phyloP scores from a whole-genome alignment of 2,329 filamentous ascomycete genomes.

The Aspergillus uvarum region DNA sequence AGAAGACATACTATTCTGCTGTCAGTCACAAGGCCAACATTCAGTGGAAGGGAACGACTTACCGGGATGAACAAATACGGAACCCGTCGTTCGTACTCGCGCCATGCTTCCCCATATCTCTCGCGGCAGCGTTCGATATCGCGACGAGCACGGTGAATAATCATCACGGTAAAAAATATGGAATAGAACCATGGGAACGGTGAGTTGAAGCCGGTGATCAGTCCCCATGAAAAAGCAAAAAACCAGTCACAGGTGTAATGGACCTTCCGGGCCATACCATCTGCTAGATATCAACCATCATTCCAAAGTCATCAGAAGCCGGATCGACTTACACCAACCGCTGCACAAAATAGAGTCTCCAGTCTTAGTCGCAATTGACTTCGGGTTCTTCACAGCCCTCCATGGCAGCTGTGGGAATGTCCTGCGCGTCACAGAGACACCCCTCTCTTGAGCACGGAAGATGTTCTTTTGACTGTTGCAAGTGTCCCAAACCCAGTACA shows the following conservation, averaged over 20 bases:
- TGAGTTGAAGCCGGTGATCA: constrained; percentile 75
- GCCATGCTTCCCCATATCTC: constrained; percentile 80
- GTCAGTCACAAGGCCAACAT: constrained; percentile 3
- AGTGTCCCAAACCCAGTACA: constrained; percentile 91
- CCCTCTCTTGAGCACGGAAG: constrained; percentile 76
- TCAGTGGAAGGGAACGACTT: constrained; percentile 23
- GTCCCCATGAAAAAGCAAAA: constrained; percentile 73
- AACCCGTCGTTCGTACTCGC: constrained; percentile 73
- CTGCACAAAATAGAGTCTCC: constrained; percentile 77
- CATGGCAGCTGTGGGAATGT: constrained; percentile 87
- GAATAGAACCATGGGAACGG: constrained; percentile 89
- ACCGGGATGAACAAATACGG: constrained; percentile 82
- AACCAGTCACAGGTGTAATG: constrained; percentile 79
- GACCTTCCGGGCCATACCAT: constrained; percentile 71
- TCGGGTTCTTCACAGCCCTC: constrained; percentile 76
- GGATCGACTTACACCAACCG: constrained; percentile 67
- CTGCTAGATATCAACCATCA: constrained; percentile 25
- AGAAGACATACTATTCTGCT: constrained; percentile 18
- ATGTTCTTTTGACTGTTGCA: constrained; percentile 90
- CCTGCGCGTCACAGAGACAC: constrained; percentile 64
- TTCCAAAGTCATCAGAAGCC: not conserved
- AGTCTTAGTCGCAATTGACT: constrained; percentile 68
- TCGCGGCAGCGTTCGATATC: constrained; percentile 72
- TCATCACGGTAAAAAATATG: constrained; percentile 76
- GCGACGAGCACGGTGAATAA: constrained; percentile 70